These are phyloP conservation scores for Xylaria sp. DNA, from an alignment of 495 filamentous ascomycete species.

Conservation along the genomic window DNA sequence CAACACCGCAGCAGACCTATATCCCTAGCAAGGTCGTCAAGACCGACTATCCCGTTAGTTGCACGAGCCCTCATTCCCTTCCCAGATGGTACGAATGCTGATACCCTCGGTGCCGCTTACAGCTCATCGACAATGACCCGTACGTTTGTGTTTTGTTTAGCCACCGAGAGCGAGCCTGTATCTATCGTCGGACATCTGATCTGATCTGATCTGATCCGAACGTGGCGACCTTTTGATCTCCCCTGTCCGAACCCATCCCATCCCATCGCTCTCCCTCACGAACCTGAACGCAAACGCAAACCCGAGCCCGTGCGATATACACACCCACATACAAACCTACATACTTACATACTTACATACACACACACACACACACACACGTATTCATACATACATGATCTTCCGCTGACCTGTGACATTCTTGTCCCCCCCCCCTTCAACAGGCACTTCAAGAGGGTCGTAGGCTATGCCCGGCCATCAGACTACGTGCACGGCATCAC, in stretches of 20 bases:
- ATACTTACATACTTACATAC: too few species aligned
- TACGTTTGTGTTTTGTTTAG: slow-evolving; percentile 64
- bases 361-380: too few species aligned
- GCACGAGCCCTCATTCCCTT: too few species aligned
- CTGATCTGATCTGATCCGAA: too few species aligned
- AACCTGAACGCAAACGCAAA: too few species aligned
- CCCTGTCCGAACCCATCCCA: too few species aligned
- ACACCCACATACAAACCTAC: too few species aligned
- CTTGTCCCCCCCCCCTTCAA: neutral
- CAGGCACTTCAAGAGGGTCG: slow-evolving; percentile 89
- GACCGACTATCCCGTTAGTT: slow-evolving; percentile 83
- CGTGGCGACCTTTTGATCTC: too few species aligned
- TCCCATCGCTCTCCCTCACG: neutral
- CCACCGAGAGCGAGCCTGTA: neutral
- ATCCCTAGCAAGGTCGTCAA: slow-evolving; percentile 77
- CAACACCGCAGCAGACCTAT: slow-evolving; percentile 59
- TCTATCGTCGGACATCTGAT: too few species aligned
- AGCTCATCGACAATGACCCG: slow-evolving; percentile 99
- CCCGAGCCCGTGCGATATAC: too few species aligned
- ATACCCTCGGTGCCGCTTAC: slow-evolving; percentile 27
- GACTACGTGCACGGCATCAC: slow-evolving; percentile 78
- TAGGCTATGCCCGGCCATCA: slow-evolving; percentile 80
- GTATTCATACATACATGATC: too few species aligned
- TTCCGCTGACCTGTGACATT: slow-evolving; percentile 18
- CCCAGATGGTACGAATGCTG: too few species aligned